Evolutionary conservation across 169 alveolate species (phyloP), one percentile per base, ranked within the genome.

Genomic region (Cyclospora cayetanensis): DNA sequence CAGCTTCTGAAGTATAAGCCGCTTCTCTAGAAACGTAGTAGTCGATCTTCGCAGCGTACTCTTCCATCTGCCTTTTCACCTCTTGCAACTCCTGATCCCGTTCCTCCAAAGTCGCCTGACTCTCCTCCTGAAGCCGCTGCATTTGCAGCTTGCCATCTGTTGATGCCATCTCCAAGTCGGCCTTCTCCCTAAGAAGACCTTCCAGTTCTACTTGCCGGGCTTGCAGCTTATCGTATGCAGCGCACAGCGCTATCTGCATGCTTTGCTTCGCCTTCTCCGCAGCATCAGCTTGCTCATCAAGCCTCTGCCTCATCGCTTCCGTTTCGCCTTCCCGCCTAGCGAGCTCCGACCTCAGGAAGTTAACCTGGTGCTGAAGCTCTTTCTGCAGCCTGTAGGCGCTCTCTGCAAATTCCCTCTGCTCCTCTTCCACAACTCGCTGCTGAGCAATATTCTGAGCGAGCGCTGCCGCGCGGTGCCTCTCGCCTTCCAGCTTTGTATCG

Each of bases 181-280:
- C 29, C 18, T 50, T 77, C 42, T 77, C 63, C 46, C n/a, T 2
- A 25, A 39, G n/a, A 27, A 53, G 34, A 43, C 29, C 68, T 35
- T 50, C 27, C 27, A 77, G 87, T 37, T 77, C 70, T 53, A 29
- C 31, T 55, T 50, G 43, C 87, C 42, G 46, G 22, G 27, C 70
- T 27, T 22, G 72, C 70, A 77, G 46, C 46, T 31, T 43, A 15
- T 77, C 68, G 87, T 31, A 50, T n/a, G 87, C 65, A 12, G 87
- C 35, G 87, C 87, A 70, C 9, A 77, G 46, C 43, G n/a, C 68
- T 43, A 25, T 22, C 52, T 50, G 87, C 87, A 77, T 35, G 63
- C 18, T 70, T 43, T 77, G 70, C 29, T 77, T n/a, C 70, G 87
- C 87, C n/a, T 77, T 46, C 22, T 77, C 70, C 35, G 87, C 60